Evolutionary conservation across 768 basidiomycete species (phyloP), one percentile per base, ranked within the genome.

Genomic region (Mycena galericulata): DNA sequence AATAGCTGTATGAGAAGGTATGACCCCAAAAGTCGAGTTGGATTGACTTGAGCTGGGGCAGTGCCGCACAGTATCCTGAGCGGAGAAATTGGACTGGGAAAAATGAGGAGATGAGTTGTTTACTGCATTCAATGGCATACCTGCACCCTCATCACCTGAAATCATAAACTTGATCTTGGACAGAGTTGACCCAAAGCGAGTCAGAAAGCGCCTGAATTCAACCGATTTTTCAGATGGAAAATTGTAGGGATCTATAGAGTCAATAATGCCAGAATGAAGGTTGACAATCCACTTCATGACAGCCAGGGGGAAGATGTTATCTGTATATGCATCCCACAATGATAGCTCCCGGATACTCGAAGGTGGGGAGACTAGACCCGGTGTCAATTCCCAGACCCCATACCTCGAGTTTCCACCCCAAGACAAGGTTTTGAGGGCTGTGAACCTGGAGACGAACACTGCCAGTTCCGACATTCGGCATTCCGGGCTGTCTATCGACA

Each of bases 11-110:
- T 36, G 54, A 12, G 27, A 34, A 43, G 41, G 7, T 43, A 7
- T 24, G 27, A 26, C 15, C 1, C 40, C 40, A 30, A 58, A 43
- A 58, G 43, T 45, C 40, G 40, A 58, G 41, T 20, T 45, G 41
- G 20, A 45, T n/a, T 14, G 56, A 18, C 43, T 58, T 58, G 56
- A 58, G 56, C 26, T 58, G 56, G 41, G 40, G 40, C 56, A 58
- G 27, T 45, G 56, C 56, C 12, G 41, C 56, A 32, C 56, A 58
- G 20, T 45, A 58, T 30, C 18, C 20, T 29, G 56, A 27, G 40
- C 18, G 4, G 41, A 58, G 24, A 45, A 58, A 58, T n/a, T 32
- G 17, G 12, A 20, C 56, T 58, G 30, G 43, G 32, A 29, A 29
- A 32, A 17, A 58, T 43, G 29, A 58, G 56, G 38, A 56, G 22